A percentile compares a stretch with the other conserved stretches of the same genome.
These are phyloP conservation scores for Chlorella sp. DNA, from an alignment of 139 green algal species.

Conservation along the genomic window DNA sequence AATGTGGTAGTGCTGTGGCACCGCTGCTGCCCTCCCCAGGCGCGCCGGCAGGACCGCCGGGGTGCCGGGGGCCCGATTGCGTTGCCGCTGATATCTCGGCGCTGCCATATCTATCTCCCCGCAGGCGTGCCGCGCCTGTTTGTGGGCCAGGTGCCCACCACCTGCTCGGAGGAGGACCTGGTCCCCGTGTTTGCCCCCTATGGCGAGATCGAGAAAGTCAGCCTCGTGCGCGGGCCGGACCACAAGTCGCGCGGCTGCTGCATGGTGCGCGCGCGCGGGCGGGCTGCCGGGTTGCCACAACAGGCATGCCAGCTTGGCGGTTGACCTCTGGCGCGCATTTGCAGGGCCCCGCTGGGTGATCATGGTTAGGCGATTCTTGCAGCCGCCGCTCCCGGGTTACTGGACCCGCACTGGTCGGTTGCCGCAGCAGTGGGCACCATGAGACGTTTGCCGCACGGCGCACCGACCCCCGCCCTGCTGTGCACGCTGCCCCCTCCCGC, in stretches of 20 bases:
- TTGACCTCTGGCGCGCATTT: no score
- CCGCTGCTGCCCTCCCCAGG: no score
- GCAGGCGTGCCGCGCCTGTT: constrained; percentile 64
- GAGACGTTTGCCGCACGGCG: no score
- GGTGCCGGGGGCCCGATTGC: no score
- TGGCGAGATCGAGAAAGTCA: constrained; percentile 71
- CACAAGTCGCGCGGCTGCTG: constrained; percentile 77
- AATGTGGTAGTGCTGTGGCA: no score
- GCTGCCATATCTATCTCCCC: background rate
- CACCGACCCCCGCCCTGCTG: background rate
- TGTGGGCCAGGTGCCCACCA: constrained; percentile 71
- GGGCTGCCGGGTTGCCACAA: background rate
- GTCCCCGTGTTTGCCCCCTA: constrained; percentile 73
- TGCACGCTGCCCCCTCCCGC: background rate
- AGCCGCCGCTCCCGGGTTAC: no score
- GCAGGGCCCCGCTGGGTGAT: no score
- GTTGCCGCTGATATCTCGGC: no score
- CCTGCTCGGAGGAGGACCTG: constrained; percentile 70
- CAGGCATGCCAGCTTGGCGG: background rate
- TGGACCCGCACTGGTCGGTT: no score
- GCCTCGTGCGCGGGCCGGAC: constrained; percentile 71
- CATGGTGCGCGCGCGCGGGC: constrained; percentile 65
- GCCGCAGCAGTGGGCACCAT: no score
- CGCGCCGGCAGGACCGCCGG: no score
- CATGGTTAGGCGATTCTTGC: no score